Conservation (phyloP, 2,329 filamentous ascomycete species). For the Lomentospora prolificans region DNA sequence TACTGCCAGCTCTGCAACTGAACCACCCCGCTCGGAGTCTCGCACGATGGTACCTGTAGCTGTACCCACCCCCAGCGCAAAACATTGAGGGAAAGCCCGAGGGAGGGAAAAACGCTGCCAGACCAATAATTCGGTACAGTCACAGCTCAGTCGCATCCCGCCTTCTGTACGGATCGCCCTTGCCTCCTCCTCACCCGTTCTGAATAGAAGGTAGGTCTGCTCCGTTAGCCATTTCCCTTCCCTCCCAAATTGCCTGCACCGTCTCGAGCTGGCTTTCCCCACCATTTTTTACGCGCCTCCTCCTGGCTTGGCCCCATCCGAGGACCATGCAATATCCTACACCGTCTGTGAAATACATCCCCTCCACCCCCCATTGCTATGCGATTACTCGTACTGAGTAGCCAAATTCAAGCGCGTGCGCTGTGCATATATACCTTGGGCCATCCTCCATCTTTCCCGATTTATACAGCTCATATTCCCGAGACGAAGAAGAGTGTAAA, state of each 20-base stretch:
- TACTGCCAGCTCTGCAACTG: not conserved
- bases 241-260: no score
- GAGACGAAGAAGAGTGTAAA: not conserved
- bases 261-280: not conserved
- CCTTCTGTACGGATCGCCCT: not conserved
- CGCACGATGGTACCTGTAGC: not conserved
- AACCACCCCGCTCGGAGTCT: not conserved
- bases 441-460: not conserved
- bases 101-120: not conserved
- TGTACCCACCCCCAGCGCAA: not conserved
- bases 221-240: not conserved
- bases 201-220: not conserved
- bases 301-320: not conserved
- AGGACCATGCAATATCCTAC: not conserved
- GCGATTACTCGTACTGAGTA: not conserved
- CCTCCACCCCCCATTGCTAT: not conserved
- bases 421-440: constrained; percentile 5
- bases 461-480: not conserved
- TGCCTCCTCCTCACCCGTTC: not conserved
- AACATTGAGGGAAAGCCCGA: not conserved
- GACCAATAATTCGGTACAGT: not conserved
- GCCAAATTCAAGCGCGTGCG: not conserved
- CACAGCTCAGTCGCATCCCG: not conserved
- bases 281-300: not conserved
- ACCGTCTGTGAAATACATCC: not conserved